These are phyloP conservation scores for Trifolium repens DNA, from an alignment of 306 rosid species.

Conservation along the genomic window DNA sequence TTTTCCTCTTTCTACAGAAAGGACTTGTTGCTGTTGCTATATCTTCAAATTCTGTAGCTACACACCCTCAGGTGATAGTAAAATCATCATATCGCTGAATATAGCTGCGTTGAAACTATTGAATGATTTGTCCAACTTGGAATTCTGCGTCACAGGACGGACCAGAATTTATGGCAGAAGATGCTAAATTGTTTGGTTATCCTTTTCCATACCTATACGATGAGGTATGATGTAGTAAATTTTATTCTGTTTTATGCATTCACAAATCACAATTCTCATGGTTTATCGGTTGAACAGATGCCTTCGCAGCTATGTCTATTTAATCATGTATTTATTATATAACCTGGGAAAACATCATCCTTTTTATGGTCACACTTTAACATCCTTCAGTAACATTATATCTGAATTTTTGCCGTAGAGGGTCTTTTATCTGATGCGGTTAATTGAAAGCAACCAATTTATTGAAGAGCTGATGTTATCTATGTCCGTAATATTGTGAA, in stretches of 20 bases:
- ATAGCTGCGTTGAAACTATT: constrained; percentile 46
- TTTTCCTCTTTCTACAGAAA: constrained; percentile 58
- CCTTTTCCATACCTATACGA: constrained; percentile 93
- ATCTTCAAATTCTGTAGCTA: constrained; percentile 82
- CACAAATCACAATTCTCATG: background rate
- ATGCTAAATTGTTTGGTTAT: constrained; percentile 71
- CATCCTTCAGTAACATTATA: background rate
- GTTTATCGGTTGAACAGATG: constrained; percentile 26
- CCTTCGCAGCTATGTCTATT: constrained; percentile 27
- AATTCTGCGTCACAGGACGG: constrained; percentile 83
- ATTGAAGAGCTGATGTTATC: constrained; percentile 6
- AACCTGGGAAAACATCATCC: too few relatives aligned
- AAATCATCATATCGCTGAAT: constrained; percentile 41
- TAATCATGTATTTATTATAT: background rate
- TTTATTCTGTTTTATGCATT: constrained; percentile 6
- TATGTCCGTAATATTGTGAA: constrained; percentile 28
- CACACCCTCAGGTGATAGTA: constrained; percentile 87
- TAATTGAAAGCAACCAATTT: constrained; percentile 28
- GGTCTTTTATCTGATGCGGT: background rate
- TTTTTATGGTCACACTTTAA: too few relatives aligned
- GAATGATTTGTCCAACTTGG: constrained; percentile 50
- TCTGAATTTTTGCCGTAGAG: background rate
- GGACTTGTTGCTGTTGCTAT: constrained; percentile 83
- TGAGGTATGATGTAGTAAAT: constrained; percentile 57
- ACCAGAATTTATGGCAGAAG: constrained; percentile 88